Conservation (phyloP, 2,329 filamentous ascomycete species). For the Hypoxylon sp. region DNA sequence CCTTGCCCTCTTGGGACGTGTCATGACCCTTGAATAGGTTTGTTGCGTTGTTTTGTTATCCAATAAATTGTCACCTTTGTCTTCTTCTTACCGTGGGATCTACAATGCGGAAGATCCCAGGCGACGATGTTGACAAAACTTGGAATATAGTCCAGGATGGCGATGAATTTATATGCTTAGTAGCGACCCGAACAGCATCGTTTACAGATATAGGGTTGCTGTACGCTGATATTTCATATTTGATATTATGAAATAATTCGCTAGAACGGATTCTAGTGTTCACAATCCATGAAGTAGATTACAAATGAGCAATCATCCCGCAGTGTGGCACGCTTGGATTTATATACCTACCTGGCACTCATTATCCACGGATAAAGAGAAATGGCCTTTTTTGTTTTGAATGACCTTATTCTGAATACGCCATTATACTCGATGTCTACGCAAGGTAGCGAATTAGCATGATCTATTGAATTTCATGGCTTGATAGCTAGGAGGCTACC, state of each 20-base stretch:
- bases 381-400: background rate
- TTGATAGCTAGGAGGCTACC: no score
- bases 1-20: background rate
- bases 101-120: background rate
- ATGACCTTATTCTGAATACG: background rate
- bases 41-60: background rate
- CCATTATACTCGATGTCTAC: background rate
- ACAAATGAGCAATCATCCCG: background rate
- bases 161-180: conserved; percentile 1
- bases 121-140: background rate
- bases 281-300: no score
- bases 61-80: background rate
- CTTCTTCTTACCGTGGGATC: background rate
- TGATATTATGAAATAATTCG: background rate
- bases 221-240: background rate
- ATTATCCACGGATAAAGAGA: background rate
- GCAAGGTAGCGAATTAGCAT: background rate
- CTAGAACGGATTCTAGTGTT: background rate
- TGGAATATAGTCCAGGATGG: background rate
- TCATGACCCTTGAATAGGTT: background rate
- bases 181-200: background rate
- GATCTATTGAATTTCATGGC: background rate
- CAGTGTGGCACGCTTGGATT: background rate
- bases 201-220: background rate
- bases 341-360: no score